A percentile compares a stretch with the other conserved stretches of the same genome.
These are phyloP conservation scores for Gymnopilus dilepis DNA, from an alignment of 768 basidiomycete species.

Conservation along the genomic window DNA sequence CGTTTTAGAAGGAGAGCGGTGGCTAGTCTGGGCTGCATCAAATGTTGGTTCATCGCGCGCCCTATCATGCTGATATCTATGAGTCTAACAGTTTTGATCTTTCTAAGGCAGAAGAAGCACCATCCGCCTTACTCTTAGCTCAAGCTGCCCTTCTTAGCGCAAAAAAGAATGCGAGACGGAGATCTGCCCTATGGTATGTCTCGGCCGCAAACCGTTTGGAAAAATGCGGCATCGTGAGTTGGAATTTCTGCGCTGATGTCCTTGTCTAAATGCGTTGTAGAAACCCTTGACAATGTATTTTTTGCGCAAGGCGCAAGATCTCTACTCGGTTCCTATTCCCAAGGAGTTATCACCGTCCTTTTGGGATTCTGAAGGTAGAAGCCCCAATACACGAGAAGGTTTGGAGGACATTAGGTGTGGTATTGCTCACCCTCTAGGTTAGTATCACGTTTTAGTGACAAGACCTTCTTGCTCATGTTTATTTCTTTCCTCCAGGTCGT, in stretches of 20 bases:
- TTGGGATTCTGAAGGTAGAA: slow-evolving; percentile 72
- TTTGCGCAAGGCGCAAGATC: slow-evolving; percentile 69
- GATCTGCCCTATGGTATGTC: slow-evolving; percentile 82
- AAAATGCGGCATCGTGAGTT: slow-evolving; percentile 82
- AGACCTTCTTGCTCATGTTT: background rate
- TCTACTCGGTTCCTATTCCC: slow-evolving; percentile 54
- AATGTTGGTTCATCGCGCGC: slow-evolving; percentile 56
- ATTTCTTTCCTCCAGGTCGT: slow-evolving; percentile 55
- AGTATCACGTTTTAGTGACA: background rate
- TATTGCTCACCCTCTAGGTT: slow-evolving; percentile 83
- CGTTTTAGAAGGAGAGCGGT: slow-evolving; percentile 76
- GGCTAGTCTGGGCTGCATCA: slow-evolving; percentile 87
- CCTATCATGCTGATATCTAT: background rate
- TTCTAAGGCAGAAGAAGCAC: slow-evolving; percentile 79
- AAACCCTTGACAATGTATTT: slow-evolving; percentile 89
- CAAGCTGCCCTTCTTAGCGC: slow-evolving; percentile 78
- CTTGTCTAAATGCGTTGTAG: slow-evolving; percentile 40
- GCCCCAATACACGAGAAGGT: slow-evolving; percentile 42
- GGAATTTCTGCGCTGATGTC: slow-evolving; percentile 3
- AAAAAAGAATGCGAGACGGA: slow-evolving; percentile 58
- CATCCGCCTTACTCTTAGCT: slow-evolving; percentile 77
- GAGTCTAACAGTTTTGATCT: slow-evolving; percentile 29
- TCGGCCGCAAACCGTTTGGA: slow-evolving; percentile 78
- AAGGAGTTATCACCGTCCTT: slow-evolving; percentile 81
- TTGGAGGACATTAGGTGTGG: slow-evolving; percentile 72